Conservation (phyloP, 208 protist genomes). For the Leishmania aethiopica region DNA sequence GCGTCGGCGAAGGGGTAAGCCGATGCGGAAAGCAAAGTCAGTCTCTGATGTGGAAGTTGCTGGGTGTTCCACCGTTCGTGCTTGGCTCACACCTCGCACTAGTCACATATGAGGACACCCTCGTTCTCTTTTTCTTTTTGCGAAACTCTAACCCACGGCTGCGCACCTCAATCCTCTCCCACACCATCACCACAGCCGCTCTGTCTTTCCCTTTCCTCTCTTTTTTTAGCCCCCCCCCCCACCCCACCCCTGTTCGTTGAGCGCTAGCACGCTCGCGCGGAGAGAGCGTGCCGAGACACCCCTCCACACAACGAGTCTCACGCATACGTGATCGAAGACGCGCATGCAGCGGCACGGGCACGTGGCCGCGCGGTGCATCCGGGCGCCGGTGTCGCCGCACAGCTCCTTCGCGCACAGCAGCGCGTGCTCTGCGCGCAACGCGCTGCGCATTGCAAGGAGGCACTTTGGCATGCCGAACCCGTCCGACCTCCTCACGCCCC, state of each 20-base stretch:
- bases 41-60: neutral
- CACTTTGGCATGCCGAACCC: slow-evolving; percentile 36
- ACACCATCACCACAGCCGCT: neutral
- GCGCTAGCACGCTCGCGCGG: neutral
- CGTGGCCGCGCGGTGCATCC: neutral
- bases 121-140: neutral
- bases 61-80: neutral
- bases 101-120: neutral
- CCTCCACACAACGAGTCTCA: neutral
- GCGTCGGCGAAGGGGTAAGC: neutral
- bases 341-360: neutral
- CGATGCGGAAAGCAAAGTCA: neutral
- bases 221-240: neutral
- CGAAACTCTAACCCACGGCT: neutral
- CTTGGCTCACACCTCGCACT: no score
- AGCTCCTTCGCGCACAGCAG: neutral
- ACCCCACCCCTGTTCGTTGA: neutral
- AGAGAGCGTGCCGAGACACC: neutral
- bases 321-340: neutral
- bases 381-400: neutral
- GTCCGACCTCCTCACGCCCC: slow-evolving; percentile 63
- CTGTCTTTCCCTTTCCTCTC: neutral
- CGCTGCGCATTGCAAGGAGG: slow-evolving; percentile 4
- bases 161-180: neutral
- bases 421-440: neutral